A percentile compares a stretch with the other conserved stretches of the same genome.
Evolutionary conservation across 345 rosid species (phyloP).

Genomic region (Corchorus capsularis): DNA sequence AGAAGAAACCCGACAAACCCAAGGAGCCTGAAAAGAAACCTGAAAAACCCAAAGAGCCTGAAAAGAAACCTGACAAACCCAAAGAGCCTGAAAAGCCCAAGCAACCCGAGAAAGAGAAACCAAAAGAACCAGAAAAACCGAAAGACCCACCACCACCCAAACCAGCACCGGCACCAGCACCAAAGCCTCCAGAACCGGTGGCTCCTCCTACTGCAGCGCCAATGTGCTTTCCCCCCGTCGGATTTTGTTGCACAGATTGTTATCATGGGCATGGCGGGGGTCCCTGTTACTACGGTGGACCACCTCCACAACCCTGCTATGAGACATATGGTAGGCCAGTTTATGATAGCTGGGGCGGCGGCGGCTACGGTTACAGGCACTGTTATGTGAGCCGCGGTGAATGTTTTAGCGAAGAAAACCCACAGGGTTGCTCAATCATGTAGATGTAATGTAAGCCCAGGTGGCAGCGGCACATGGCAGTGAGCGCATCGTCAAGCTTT

Average conservation of each 20-base stretch:
- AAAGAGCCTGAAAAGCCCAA: constrained; percentile 29
- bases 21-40: constrained; percentile 7
- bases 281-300: constrained; percentile 7
- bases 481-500: neutral
- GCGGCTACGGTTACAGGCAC: constrained; percentile 37
- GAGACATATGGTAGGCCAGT: constrained; percentile 34
- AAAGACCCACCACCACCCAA: neutral
- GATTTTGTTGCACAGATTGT: neutral
- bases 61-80: too few species aligned
- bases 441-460: constrained; percentile 19
- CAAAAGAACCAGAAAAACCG: constrained; percentile 5
- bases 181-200: neutral
- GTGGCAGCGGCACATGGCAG: neutral
- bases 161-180: too few species aligned
- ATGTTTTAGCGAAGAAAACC: constrained; percentile 53
- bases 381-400: constrained; percentile 36
- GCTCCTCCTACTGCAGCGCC: neutral
- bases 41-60: neutral
- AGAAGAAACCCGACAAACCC: constrained; percentile 1
- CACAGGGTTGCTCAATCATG: constrained; percentile 55
- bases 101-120: neutral
- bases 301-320: constrained; percentile 3
- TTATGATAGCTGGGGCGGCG: constrained; percentile 56
- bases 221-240: neutral
- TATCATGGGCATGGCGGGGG: constrained; percentile 7